Percentiles rank a stretch among this genome's conserved stretches.
Evolutionary conservation across 257 asterid genomes (phyloP).

Genomic region (Ajuga chamaepitys): DNA sequence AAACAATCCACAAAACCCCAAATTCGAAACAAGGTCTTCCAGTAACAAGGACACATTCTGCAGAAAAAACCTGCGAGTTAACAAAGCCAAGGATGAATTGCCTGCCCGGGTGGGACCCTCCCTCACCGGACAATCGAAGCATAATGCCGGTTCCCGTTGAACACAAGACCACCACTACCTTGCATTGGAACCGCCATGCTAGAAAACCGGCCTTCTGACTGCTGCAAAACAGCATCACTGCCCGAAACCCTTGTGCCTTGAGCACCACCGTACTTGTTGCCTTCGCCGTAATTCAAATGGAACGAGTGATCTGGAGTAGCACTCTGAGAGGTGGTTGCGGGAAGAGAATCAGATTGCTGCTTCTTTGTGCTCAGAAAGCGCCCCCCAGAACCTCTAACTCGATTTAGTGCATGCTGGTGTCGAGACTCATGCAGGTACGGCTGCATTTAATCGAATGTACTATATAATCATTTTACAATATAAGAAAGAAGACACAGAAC

Average conservation of each 20-base stretch:
- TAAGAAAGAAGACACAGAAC: no score
- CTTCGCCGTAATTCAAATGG: conserved; percentile 10
- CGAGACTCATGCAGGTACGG: conserved; percentile 98
- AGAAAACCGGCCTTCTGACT: conserved; percentile 28
- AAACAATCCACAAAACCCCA: no score
- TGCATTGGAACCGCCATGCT: conserved; percentile 30
- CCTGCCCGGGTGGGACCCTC: conserved; percentile 34
- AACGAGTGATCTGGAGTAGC: conserved; percentile 10
- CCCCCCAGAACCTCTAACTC: conserved; percentile 92
- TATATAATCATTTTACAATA: neutral
- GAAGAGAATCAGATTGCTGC: conserved; percentile 34
- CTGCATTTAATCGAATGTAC: conserved; percentile 30
- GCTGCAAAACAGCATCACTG: conserved; percentile 22
- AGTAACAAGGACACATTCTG: no score
- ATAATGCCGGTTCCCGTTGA: conserved; percentile 38
- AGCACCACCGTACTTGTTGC: conserved; percentile 14
- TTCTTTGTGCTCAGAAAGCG: conserved; percentile 84
- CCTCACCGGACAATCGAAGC: conserved; percentile 66
- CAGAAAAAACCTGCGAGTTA: conserved; percentile 3
- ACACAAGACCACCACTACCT: conserved; percentile 32
- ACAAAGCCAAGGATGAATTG: conserved; percentile 99
- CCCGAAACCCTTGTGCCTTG: conserved; percentile 16
- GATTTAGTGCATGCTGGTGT: conserved; percentile 80
- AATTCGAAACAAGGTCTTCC: no score
- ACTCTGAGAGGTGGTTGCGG: conserved; percentile 20